Conservation (phyloP, 2,329 filamentous ascomycete genomes). For the Paracamarosporium sp. region DNA sequence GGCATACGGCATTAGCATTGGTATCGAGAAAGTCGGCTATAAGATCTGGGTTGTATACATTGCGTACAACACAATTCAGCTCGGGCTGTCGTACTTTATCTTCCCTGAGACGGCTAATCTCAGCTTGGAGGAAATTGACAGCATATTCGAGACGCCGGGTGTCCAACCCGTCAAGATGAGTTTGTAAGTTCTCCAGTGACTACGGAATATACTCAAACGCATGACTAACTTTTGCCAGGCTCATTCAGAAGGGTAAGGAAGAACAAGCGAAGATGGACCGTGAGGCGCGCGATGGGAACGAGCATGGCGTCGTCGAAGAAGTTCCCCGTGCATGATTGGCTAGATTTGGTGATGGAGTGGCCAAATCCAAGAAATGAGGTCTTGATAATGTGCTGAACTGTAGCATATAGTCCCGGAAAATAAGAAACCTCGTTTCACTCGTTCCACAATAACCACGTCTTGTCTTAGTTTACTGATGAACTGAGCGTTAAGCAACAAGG, state of each 20-base stretch:
- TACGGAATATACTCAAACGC: neutral
- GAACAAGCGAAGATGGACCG: neutral
- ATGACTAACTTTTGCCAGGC: neutral
- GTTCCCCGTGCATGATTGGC: neutral
- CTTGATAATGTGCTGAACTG: no score
- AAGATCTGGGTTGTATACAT: conserved; percentile 62
- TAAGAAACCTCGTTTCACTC: no score
- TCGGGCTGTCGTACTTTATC: conserved; percentile 55
- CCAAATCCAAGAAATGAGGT: no score
- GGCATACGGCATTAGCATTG: conserved; percentile 56
- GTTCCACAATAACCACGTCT: no score
- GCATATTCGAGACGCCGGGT: conserved; percentile 60
- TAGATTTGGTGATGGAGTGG: no score
- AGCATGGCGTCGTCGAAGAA: neutral
- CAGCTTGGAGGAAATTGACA: conserved; percentile 64
- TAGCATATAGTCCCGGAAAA: no score
- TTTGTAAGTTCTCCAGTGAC: neutral
- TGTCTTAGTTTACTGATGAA: no score
- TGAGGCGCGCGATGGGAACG: neutral
- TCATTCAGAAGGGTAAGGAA: neutral
- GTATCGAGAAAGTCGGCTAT: conserved; percentile 56
- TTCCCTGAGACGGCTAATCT: conserved; percentile 61
- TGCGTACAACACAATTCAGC: conserved; percentile 56
- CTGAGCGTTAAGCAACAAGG: no score
- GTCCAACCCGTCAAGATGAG: conserved; percentile 53